These are phyloP conservation scores for Talaromyces ruber DNA, from an alignment of 495 filamentous ascomycete species.

Conservation along the genomic window DNA sequence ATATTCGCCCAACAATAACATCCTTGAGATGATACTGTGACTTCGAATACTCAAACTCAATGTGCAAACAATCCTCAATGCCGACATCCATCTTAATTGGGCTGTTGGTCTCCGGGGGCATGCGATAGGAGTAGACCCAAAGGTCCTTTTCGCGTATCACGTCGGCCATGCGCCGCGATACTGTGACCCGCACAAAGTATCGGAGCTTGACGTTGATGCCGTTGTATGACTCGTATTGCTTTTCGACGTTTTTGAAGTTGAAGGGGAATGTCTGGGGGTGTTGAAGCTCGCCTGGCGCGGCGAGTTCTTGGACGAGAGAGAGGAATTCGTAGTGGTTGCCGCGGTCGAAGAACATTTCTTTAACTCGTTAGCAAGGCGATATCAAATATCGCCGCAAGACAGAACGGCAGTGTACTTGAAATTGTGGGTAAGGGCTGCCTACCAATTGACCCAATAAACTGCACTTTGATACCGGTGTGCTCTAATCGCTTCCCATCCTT, in stretches of 20 bases:
- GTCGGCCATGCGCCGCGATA: conserved; percentile 93
- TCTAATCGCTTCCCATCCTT: conserved; percentile 98
- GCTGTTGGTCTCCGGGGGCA: conserved; percentile 95
- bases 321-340: conserved; percentile 99
- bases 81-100: conserved; percentile 99
- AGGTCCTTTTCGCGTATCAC: conserved; percentile 99
- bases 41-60: conserved; percentile 99
- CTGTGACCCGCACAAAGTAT: conserved; percentile 96
- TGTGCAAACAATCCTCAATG: conserved; percentile 98
- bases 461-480: conserved; percentile 98
- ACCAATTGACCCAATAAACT: conserved; percentile 99
- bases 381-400: background rate
- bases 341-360: conserved; percentile 99
- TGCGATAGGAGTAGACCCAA: conserved; percentile 98
- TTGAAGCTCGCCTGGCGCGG: conserved; percentile 91
- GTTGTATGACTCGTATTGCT: conserved; percentile 99
- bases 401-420: background rate
- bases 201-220: conserved; percentile 98
- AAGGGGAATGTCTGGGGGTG: conserved; percentile 98
- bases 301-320: conserved; percentile 89
- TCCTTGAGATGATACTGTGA: conserved; percentile 99
- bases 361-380: background rate
- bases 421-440: conserved; percentile 4
- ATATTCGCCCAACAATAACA: conserved; percentile 97
- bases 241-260: conserved; percentile 99